Conservation (phyloP, 352 stramenopile genomes). For the Globisporangium barbulae region DNA sequence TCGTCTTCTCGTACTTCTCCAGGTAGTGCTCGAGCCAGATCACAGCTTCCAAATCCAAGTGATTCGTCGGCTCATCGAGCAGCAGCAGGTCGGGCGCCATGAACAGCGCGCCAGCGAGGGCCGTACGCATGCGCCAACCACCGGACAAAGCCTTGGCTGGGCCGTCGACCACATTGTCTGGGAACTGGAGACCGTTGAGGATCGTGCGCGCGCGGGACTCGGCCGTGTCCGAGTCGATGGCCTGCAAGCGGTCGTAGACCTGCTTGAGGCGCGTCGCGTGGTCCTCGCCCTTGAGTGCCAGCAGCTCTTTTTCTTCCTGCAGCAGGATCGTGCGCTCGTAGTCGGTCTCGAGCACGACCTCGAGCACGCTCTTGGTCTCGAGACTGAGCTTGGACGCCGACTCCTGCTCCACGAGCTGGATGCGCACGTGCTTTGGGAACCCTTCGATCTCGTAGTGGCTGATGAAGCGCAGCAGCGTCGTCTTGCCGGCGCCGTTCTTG, state of each 20-base stretch:
- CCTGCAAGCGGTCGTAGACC: conserved; percentile 84
- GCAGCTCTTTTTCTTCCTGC: conserved; percentile 92
- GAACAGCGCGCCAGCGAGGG: conserved; percentile 93
- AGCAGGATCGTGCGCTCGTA: conserved; percentile 92
- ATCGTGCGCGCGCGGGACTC: conserved; percentile 90
- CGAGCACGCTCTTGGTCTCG: conserved; percentile 86
- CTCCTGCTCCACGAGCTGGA: conserved; percentile 96
- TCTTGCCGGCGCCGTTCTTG: conserved; percentile 92
- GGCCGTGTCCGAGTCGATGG: conserved; percentile 90
- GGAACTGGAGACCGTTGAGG: conserved; percentile 93
- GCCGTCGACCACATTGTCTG: conserved; percentile 86
- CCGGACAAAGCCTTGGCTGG: conserved; percentile 91
- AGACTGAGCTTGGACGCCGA: conserved; percentile 79
- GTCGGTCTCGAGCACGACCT: conserved; percentile 94
- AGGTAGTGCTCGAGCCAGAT: conserved; percentile 93
- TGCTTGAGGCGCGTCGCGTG: conserved; percentile 61
- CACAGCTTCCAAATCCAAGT: conserved; percentile 90
- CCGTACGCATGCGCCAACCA: conserved; percentile 94
- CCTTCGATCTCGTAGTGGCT: conserved; percentile 95
- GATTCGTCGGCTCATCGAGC: conserved; percentile 93
- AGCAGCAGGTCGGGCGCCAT: conserved; percentile 95
- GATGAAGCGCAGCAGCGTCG: conserved; percentile 95
- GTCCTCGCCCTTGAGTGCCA: conserved; percentile 32
- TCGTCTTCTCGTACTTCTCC: conserved; percentile 90
- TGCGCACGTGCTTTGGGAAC: conserved; percentile 94